Conservation (phyloP, 306 rosid genomes). For the Vachellia collinsii region DNA sequence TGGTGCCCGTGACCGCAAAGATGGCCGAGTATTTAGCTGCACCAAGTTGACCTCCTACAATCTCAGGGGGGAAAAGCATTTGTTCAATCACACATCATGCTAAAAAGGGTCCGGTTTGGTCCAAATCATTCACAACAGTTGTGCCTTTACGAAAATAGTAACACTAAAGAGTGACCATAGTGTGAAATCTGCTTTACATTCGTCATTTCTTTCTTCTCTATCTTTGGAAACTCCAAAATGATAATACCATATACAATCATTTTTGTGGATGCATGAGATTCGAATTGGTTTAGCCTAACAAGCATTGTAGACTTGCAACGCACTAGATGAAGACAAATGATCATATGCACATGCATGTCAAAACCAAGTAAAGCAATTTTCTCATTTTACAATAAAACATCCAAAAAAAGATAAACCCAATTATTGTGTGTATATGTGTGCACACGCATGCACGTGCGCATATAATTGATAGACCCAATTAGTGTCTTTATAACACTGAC, state of each 20-base stretch:
- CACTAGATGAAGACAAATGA: neutral
- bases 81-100: neutral
- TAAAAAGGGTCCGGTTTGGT: neutral
- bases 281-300: neutral
- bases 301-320: neutral
- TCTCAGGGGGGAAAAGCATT: neutral
- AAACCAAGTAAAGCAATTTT: neutral
- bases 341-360: neutral
- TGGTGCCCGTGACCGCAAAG: slow-evolving; percentile 75
- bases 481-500: too few relatives aligned
- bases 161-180: neutral
- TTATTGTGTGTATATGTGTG: too few relatives aligned
- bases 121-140: neutral
- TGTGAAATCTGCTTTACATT: neutral
- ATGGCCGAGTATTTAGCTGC: slow-evolving; percentile 69
- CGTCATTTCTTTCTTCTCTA: neutral
- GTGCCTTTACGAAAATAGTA: neutral
- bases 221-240: neutral
- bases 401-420: too few relatives aligned
- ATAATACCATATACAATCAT: neutral
- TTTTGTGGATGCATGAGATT: neutral
- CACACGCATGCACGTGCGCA: neutral
- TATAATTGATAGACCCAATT: neutral
- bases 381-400: neutral
- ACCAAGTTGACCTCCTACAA: slow-evolving; percentile 78